Percentiles rank a stretch among this genome's conserved stretches.
These are phyloP conservation scores for Aspergillus sp. DNA, from an alignment of 2,329 filamentous ascomycete genomes.

Conservation along the genomic window DNA sequence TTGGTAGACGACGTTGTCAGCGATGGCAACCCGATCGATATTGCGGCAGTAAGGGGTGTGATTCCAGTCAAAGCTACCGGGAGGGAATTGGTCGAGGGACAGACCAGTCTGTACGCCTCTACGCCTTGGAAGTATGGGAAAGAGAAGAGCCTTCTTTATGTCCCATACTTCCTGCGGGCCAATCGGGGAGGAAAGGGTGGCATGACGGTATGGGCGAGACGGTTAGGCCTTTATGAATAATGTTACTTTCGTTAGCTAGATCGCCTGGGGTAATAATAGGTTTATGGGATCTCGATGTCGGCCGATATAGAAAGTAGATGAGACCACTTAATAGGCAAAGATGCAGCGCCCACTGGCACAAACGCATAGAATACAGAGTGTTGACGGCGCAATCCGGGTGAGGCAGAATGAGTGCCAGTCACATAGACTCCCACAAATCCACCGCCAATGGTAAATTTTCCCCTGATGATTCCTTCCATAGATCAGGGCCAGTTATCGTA, in stretches of 20 bases:
- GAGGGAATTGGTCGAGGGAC: not conserved
- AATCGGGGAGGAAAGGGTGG: conserved; percentile 56
- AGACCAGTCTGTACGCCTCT: not conserved
- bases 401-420: no score
- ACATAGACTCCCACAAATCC: no score
- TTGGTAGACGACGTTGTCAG: not conserved
- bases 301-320: no score
- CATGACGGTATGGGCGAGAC: conserved; percentile 47
- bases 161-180: conserved; percentile 57
- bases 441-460: no score
- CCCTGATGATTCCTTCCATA: no score
- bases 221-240: not conserved
- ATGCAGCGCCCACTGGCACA: no score
- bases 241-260: not conserved
- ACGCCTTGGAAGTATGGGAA: conserved; percentile 8
- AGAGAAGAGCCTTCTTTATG: conserved; percentile 45
- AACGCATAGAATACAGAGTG: no score
- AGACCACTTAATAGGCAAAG: no score
- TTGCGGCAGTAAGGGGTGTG: conserved; percentile 16
- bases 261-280: no score
- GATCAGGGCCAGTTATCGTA: no score
- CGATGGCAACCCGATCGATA: conserved; percentile 2
- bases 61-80: conserved; percentile 14
- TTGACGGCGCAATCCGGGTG: no score
- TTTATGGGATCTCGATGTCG: no score